phyloP scores from a whole-genome alignment of 805 yeast genomes.

The Candida quercuum region DNA sequence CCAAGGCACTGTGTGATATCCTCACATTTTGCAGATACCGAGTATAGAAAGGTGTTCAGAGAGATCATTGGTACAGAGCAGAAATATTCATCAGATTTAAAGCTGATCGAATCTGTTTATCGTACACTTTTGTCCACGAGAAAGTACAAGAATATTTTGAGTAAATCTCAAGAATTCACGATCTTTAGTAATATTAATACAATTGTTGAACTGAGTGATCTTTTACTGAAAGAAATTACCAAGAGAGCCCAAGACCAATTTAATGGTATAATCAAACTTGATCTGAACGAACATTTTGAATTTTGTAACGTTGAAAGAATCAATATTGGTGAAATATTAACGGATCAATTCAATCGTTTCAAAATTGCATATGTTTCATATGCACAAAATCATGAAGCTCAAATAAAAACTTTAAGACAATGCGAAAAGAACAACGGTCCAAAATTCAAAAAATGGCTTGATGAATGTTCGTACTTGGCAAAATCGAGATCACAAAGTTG shows the following conservation, averaged over 20 bases:
- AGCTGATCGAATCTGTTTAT: constrained; percentile 26
- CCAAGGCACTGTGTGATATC: constrained; percentile 1
- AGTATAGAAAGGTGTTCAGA: constrained; percentile 19
- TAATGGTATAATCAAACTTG: constrained; percentile 3
- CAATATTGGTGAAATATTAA: constrained; percentile 26
- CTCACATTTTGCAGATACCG: constrained; percentile 3
- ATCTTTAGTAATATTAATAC: constrained; percentile 41
- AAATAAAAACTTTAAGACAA: constrained; percentile 21
- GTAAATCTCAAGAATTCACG: constrained; percentile 29
- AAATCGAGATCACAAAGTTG: constrained; percentile 20
- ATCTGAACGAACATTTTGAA: constrained; percentile 7
- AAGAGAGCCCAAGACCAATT: constrained; percentile 2
- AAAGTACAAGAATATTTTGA: constrained; percentile 26
- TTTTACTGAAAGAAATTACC: constrained; percentile 21
- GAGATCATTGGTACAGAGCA: constrained; percentile 30
- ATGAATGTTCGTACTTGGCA: constrained; percentile 25
- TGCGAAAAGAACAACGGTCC: constrained; percentile 16
- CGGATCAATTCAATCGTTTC: constrained; percentile 27
- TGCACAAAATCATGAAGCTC: constrained; percentile 25
- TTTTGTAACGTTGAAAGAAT: constrained; percentile 10
- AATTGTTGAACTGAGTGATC: constrained; percentile 30
- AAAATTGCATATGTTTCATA: constrained; percentile 30
- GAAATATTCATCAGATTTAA: constrained; percentile 27
- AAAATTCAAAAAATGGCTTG: constrained; percentile 28
- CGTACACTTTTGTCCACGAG: constrained; percentile 26